Percentiles rank a stretch among this genome's conserved stretches.
phyloP scores from a whole-genome alignment of 441 rosid species.

The Syzygium syzygioides region DNA sequence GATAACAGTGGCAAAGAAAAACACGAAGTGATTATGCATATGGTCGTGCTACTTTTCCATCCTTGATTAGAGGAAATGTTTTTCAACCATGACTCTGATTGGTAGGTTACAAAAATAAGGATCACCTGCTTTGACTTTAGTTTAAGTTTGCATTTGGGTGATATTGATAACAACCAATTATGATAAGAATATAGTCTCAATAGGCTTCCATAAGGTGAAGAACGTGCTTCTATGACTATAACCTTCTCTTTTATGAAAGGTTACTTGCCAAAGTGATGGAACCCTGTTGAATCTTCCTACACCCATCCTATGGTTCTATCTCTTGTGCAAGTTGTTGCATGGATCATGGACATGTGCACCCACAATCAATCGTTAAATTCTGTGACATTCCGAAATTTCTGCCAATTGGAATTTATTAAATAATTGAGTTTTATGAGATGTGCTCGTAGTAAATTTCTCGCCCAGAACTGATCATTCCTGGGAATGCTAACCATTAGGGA shows the following conservation, averaged over 20 bases:
- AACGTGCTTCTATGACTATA: neutral
- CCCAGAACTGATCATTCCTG: too few species aligned
- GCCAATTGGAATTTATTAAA: too few species aligned
- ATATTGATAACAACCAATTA: neutral
- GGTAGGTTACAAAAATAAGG: neutral
- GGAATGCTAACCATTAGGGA: too few species aligned
- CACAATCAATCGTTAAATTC: neutral
- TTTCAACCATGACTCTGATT: neutral
- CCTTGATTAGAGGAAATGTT: neutral
- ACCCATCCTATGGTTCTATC: neutral
- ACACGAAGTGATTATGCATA: neutral
- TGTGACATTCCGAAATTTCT: too few species aligned
- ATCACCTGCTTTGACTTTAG: neutral
- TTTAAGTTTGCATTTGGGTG: neutral
- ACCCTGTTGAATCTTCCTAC: neutral
- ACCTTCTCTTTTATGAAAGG: neutral
- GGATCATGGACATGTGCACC: neutral
- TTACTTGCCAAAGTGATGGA: neutral
- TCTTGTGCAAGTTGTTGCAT: neutral
- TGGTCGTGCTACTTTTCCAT: too few species aligned
- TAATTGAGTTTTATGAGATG: too few species aligned
- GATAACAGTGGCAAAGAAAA: neutral
- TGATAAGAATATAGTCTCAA: neutral
- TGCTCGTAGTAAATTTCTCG: too few species aligned
- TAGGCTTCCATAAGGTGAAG: neutral